A percentile compares a stretch with the other conserved stretches of the same genome.
Evolutionary conservation across 129 eudicot species (phyloP).

Genomic region (Silybum marianum): DNA sequence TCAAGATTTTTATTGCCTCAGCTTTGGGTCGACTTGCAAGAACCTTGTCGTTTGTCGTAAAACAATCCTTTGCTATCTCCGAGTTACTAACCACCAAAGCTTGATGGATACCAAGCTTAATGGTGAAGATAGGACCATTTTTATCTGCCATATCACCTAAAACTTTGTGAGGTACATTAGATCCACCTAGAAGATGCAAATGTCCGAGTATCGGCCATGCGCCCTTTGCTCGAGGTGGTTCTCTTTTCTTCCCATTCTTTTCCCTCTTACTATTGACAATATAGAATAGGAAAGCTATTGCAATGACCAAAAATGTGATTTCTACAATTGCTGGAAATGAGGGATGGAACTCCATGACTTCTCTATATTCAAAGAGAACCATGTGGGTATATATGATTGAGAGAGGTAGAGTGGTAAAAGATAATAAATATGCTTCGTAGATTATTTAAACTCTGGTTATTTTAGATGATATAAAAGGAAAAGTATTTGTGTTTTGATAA

Average conservation of each 20-base stretch:
- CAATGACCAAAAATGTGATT: background rate
- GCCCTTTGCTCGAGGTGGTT: background rate
- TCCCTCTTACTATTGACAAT: background rate
- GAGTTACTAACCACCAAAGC: background rate
- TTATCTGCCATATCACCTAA: background rate
- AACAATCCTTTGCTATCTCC: background rate
- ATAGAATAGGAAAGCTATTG: background rate
- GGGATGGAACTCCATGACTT: background rate
- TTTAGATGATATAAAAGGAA: too few relatives aligned
- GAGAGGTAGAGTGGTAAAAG: background rate
- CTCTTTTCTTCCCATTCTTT: background rate
- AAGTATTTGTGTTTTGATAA: too few relatives aligned
- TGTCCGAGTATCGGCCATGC: conserved; percentile 16
- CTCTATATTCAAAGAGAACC: background rate
- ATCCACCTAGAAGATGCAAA: conserved; percentile 11
- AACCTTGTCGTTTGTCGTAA: background rate
- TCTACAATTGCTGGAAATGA: background rate
- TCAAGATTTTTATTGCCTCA: conserved; percentile 8
- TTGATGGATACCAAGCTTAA: background rate
- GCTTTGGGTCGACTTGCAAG: conserved; percentile 14
- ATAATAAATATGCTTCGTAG: too few relatives aligned
- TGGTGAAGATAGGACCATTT: background rate
- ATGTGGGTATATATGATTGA: background rate
- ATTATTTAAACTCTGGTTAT: too few relatives aligned
- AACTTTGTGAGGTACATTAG: conserved; percentile 5